Base-by-base conservation (phyloP, 208 protist species). In the Wallacemonas sp. region DNA sequence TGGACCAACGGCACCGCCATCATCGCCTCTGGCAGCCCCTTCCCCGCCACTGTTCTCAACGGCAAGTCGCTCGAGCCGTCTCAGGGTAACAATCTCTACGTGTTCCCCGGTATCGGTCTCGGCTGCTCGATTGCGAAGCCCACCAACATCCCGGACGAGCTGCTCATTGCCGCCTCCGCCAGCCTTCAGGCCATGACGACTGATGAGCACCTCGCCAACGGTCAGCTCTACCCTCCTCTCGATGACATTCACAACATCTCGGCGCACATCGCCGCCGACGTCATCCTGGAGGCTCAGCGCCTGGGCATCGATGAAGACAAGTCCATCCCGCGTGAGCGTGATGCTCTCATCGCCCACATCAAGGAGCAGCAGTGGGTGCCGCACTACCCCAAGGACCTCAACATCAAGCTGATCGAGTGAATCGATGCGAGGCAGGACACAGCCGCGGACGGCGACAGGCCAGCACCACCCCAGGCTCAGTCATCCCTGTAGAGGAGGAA, bases 51-150 rank as follows among this genome's bases (percentile, higher is more conserved):
- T n/a, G 76, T 73, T 9, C 69, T 93, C 34, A 79, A 98, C 41
- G 96, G 92, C 58, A 86, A 87, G 46, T 87, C 76, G 6, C 62
- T 93, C 37, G 55, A 68, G 27, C 92, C 95, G 22, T 90, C 91
- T 41, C 98, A 99, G 82, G 97, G 94, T 39, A 99, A 99, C 84
- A 99, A 99, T 83, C 89, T 98, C 44, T 96, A 97, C 73, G 87
- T 98, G 50, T 98, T 98, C 84, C 96, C 96, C 22, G 97, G 96
- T 41, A 55, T 99, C 22, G 98, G 94, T 39, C 87, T 99, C 21
- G 98, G 94, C 45, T 88, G 79, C 57, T 76, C 71, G 5, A 59
- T 94, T 15, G 80, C 74, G 8, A 68, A 84, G 55, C 80, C 92
- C 17, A 80, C 72, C 10, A 52, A 83, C 52, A 95, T 98, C 58